Percentiles rank a stretch among this genome's conserved stretches.
Conservation (phyloP, 108 stramenopile genomes). For the Craspedostauros australis region DNA sequence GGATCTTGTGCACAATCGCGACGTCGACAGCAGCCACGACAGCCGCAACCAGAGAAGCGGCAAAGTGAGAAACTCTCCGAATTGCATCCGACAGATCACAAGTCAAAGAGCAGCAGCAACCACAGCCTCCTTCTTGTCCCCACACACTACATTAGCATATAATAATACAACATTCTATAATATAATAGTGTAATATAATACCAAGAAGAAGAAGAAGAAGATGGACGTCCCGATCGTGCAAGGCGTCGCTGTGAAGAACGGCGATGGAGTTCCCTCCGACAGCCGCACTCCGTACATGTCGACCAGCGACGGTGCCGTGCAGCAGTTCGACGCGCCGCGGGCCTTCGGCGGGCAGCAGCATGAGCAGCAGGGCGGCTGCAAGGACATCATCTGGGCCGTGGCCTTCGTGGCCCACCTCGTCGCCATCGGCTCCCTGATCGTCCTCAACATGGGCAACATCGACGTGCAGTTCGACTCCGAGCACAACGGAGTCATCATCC, state of each 20-base stretch:
- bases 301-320: background rate
- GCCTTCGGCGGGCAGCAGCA: no score
- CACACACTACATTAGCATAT: no score
- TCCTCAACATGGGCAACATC: constrained; percentile 9
- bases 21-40: no score
- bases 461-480: background rate
- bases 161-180: no score
- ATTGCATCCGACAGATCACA: no score
- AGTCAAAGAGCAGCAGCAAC: no score
- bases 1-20: no score
- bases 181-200: no score
- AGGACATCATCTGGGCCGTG: constrained; percentile 43
- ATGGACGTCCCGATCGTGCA: constrained; percentile 35
- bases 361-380: constrained; percentile 10
- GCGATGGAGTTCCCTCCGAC: background rate
- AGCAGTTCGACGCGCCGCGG: background rate
- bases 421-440: constrained; percentile 27
- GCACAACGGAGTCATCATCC: constrained; percentile 14
- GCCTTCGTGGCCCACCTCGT: constrained; percentile 57
- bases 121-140: no score
- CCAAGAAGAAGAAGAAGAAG: no score
- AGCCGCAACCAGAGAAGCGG: no score
- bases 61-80: no score
- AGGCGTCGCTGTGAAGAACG: constrained; percentile 26
- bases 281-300: background rate